phyloP scores from a whole-genome alignment of 306 rosid genomes.

The Pterocarpus macrocarpus region DNA sequence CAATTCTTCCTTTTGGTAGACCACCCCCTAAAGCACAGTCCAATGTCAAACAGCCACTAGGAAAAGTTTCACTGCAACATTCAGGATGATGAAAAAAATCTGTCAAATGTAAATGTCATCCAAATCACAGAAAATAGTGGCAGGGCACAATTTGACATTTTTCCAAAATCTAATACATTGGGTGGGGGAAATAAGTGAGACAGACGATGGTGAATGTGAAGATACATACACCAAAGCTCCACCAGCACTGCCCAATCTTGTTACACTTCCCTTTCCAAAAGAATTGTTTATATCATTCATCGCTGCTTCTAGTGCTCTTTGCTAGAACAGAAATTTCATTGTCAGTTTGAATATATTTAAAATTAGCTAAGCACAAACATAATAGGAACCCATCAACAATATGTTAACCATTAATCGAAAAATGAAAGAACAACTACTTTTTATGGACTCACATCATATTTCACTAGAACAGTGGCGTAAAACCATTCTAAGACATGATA shows the following conservation, averaged over 20 bases:
- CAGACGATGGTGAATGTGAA: constrained; percentile 31
- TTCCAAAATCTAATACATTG: neutral
- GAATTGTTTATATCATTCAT: constrained; percentile 94
- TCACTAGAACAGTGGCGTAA: constrained; percentile 25
- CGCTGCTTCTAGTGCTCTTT: constrained; percentile 96
- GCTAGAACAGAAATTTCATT: constrained; percentile 60
- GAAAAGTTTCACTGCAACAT: constrained; percentile 90
- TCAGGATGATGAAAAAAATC: constrained; percentile 38
- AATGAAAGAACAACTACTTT: constrained; percentile 34
- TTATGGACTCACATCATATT: neutral
- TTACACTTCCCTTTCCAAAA: constrained; percentile 97
- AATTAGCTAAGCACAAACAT: neutral
- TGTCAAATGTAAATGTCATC: constrained; percentile 35
- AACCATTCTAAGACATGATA: constrained; percentile 22
- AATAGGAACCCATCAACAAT: neutral
- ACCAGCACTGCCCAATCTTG: constrained; percentile 97
- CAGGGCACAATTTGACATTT: constrained; percentile 6
- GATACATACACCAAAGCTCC: constrained; percentile 94
- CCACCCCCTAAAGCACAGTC: constrained; percentile 99
- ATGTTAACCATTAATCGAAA: neutral
- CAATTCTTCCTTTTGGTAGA: constrained; percentile 97
- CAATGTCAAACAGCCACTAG: constrained; percentile 96
- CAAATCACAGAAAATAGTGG: constrained; percentile 42
- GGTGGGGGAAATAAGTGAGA: constrained; percentile 17
- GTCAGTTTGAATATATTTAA: constrained; percentile 42